Base-by-base conservation (phyloP, 78 protist genomes). In the Dictyostelium discoideum region DNA sequence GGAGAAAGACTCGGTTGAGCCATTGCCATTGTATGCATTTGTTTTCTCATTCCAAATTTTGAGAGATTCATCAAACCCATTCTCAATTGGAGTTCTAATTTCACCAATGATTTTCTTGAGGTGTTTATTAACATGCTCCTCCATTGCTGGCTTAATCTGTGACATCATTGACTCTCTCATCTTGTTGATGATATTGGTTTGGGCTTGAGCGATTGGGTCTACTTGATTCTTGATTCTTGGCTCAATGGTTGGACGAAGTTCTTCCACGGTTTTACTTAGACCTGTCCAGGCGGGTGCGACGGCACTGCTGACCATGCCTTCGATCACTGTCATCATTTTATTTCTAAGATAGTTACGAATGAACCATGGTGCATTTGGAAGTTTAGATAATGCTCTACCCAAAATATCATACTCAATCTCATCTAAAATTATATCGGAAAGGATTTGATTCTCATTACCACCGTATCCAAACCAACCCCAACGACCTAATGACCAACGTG, bases 401-500 rank as follows among this genome's bases (percentile, higher is more conserved):
- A 84, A 50, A 42, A 93, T 50, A 26, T 83, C 93, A 20, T 85
- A 74, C 14, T 83, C 90, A 11, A 74, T 24, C 46, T 93, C 84
- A n/a, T 44, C 73, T 6, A 79, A 5, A 44, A 93, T 79, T 5
- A 93, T 3, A 40, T 93, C 96, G 9, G 84, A 5, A 3, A 93
- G 48, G 3, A 93, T 77, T 63, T 93, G 90, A 29, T 11, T 57
- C 16, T 93, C 96, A 16, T 69, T 24, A 42, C 96, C 96, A n/a
- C 90, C 87, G 24, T 73, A 92, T 16, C 81, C 46, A 32, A 60
- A 69, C 90, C 92, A 94, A 72, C 90, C 92, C 83, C 83, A 94
- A 18, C 87, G 10, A 24, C 93, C 84, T 3, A 87, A 18, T 24
- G 79, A 22, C 93, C 93, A 94, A 16, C 93, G 16, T 2, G 93